Conservation (phyloP, 306 rosid genomes). For the Calophaca sinica region DNA sequence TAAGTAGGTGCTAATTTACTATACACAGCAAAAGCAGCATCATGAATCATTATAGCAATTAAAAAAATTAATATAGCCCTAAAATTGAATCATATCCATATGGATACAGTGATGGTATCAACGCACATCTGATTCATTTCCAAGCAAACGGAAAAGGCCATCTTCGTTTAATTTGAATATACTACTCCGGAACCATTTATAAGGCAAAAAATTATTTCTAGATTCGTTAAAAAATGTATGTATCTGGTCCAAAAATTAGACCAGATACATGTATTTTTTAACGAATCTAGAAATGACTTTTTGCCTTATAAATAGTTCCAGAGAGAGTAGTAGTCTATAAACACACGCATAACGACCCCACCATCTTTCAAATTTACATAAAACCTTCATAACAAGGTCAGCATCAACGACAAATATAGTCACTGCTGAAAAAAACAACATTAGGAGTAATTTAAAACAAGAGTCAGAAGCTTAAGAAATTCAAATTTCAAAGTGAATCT, state of each 20-base stretch:
- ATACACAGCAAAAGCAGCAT: too few species aligned
- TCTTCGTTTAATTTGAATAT: constrained; percentile 5
- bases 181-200: too few species aligned
- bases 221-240: too few species aligned
- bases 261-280: too few species aligned
- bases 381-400: constrained; percentile 4
- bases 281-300: too few species aligned
- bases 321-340: background rate
- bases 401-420: constrained; percentile 37
- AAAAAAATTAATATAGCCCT: background rate
- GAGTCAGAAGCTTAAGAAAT: constrained; percentile 41
- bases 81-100: background rate
- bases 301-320: too few species aligned
- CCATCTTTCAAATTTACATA: constrained; percentile 8
- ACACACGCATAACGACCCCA: constrained; percentile 29
- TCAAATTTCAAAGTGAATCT: constrained; percentile 34
- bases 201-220: too few species aligned
- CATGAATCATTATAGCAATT: background rate
- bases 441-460: constrained; percentile 30
- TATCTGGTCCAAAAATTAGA: too few species aligned
- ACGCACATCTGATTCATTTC: background rate
- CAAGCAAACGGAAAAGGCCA: background rate
- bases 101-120: background rate
- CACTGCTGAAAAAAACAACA: background rate
- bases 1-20: too few species aligned